Base-by-base conservation (phyloP, 768 basidiomycete genomes). In the Tephrocybe sp. region DNA sequence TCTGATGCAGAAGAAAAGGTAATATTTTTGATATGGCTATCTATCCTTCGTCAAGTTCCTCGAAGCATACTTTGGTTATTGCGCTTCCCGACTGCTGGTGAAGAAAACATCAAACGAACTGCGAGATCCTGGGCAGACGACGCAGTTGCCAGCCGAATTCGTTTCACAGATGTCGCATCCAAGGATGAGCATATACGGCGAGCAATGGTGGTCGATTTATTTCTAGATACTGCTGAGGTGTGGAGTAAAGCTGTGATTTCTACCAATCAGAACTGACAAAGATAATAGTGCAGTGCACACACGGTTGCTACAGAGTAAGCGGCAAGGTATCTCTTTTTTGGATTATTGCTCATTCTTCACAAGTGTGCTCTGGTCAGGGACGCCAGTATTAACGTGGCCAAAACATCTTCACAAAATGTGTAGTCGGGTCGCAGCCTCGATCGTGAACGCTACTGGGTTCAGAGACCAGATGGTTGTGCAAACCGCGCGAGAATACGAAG, bases 331-430 rank as follows among this genome's bases (percentile, higher is more conserved):
- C 12, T 9, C 27, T 15, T 30, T n/a, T 6, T 16, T 15, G 27
- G 28, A 8, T 30, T 30, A 18, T 18, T 27, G 21, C 11, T 26
- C 5, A 25, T n/a, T 21, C 26, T 26, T 44, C n/a, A 24, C 18
- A 9, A 44, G 42, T 31, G 16, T 44, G 2, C 42, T 44, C 9
- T 44, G 42, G 42, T 44, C 42, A 30, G 42, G 42, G n/a, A 44
- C 42, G 27, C 42, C 42, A 19, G 16, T 44, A 12, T 7, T 44
- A 8, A 44, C 42, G 19, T 44, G 42, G 42, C 42, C 42, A 16
- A 44, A 44, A 31, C 42, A 44, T 31, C 7, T 27, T 18, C 42
- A 44, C 24, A 44, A 44, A 16, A 44, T 44, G 42, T 44, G 42
- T 26, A 44, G 42, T 19, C 42, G 42, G 4, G 42, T 44, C 6